Percentiles rank a stretch among this genome's conserved stretches.
These are phyloP conservation scores for Candida khao-thaluensis DNA, from an alignment of 805 yeast genomes.

Conservation along the genomic window DNA sequence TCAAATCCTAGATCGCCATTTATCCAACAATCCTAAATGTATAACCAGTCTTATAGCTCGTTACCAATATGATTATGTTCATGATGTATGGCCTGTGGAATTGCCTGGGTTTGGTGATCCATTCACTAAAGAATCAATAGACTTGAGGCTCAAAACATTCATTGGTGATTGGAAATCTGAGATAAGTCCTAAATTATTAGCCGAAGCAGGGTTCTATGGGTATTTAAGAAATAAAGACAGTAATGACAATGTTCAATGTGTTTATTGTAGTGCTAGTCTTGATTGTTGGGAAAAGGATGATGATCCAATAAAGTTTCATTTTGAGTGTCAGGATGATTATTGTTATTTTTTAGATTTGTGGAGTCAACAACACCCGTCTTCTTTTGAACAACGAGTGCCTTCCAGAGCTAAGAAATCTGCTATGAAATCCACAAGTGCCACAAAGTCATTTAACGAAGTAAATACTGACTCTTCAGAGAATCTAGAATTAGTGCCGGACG, in stretches of 20 bases:
- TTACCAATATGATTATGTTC: slow-evolving; percentile 5
- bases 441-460: too few relatives aligned
- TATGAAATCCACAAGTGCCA: too few relatives aligned
- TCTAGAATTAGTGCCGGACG: not conserved
- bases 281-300: slow-evolving; percentile 62
- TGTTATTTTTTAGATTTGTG: slow-evolving; percentile 5
- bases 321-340: slow-evolving; percentile 15
- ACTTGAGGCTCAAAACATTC: slow-evolving; percentile 41
- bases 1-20: slow-evolving; percentile 7
- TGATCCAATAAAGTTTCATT: slow-evolving; percentile 61
- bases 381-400: not conserved
- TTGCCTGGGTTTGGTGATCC: slow-evolving; percentile 34
- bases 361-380: not conserved
- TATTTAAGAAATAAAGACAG: slow-evolving; percentile 26
- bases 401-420: not conserved
- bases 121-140: slow-evolving; percentile 23
- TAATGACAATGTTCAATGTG: slow-evolving; percentile 36
- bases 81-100: slow-evolving; percentile 1
- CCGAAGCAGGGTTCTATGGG: slow-evolving; percentile 47
- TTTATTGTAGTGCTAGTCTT: slow-evolving; percentile 26
- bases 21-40: slow-evolving; percentile 6
- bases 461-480: slow-evolving; percentile 1
- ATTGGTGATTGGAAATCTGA: slow-evolving; percentile 42
- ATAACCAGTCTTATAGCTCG: slow-evolving; percentile 5
- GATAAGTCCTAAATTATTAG: slow-evolving; percentile 38